These are phyloP conservation scores for Oryza longistaminata DNA, from an alignment of 176 grass and related monocot species.

Conservation along the genomic window DNA sequence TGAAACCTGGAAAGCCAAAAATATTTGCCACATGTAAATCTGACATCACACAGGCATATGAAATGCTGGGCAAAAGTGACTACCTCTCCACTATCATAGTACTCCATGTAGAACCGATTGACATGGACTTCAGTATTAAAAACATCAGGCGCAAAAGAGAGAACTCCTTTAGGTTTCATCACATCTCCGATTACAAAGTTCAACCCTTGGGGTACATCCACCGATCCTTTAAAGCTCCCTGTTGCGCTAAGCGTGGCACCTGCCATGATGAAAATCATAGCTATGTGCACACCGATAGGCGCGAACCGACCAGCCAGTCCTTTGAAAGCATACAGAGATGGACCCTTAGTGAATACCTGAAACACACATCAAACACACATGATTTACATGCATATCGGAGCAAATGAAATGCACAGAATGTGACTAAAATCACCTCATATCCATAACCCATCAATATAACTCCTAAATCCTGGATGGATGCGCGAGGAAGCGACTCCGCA, in stretches of 20 bases:
- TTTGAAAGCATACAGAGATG: slow-evolving; percentile 86
- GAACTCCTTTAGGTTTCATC: slow-evolving; percentile 70
- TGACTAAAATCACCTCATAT: slow-evolving; percentile 69
- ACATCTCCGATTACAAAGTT: slow-evolving; percentile 94
- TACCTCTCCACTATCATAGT: slow-evolving; percentile 98
- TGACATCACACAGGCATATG: background rate
- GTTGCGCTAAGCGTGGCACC: slow-evolving; percentile 84
- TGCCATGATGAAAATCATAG: slow-evolving; percentile 92
- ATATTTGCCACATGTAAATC: background rate
- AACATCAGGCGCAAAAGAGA: slow-evolving; percentile 59
- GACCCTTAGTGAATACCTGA: slow-evolving; percentile 85
- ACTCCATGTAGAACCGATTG: slow-evolving; percentile 95
- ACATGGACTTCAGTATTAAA: slow-evolving; percentile 96
- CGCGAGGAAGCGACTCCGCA: slow-evolving; percentile 67
- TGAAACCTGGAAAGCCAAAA: slow-evolving; percentile 59
- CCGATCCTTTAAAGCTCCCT: slow-evolving; percentile 80
- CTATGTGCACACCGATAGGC: slow-evolving; percentile 87
- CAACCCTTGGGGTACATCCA: slow-evolving; percentile 87
- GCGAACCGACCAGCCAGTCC: slow-evolving; percentile 78
- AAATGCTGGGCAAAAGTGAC: background rate
- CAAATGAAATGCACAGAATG: background rate
- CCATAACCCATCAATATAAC: slow-evolving; percentile 89
- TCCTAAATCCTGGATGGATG: slow-evolving; percentile 84
- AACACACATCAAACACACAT: slow-evolving; percentile 12
- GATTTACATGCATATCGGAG: background rate